Evolutionary conservation across 2,329 filamentous ascomycete species (phyloP), one percentile per base, ranked within the genome.

Genomic region (Juglanconis oblonga): DNA sequence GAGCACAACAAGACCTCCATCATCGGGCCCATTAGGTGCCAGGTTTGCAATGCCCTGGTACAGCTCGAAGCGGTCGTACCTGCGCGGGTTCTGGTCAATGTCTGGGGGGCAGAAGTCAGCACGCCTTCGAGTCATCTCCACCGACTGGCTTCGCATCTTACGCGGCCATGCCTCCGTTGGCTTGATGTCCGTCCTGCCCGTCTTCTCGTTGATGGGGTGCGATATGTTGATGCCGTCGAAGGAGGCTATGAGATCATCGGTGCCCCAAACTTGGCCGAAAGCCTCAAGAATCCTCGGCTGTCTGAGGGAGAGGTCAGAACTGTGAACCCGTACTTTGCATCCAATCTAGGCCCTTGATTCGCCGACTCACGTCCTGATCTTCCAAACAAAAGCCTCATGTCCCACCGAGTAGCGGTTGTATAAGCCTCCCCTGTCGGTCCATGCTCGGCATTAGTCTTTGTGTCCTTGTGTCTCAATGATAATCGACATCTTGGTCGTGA

Each of bases 191-290:
- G 59, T 58, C 24, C 59, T 54, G 2, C 59, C 59, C 5, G 55
- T 51, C 6, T 55, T 29, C 5, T 58, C 45, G 44, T 62, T 62
- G 55, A 58, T 38, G 29, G 55, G 59, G 3, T 58, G 33, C 33
- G 59, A 54, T 24, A 62, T 24, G 36, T 62, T 62, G 5, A 62
- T 62, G 8, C 59, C 59, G 17, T 62, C 59, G 45, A 62, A 62
- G 29, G 49, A 58, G 44, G 59, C 55, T 6, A 62, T 58, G 7
- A 58, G 51, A 47, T 62, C 59, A n/a, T 62, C 51, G 38, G 55
- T 58, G 3, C 49, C 55, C 59, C 59, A 62, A 17, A 55, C n/a
- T 36, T 54, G 51, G 17, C 55, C 55, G 45, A 62, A 62, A 5
- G 31, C 52, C 14, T 58, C 55, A 4, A 58, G 14, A n/a, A 58